Conservation (phyloP, 805 yeast species). For the Kluyveromyces aestuarii region DNA sequence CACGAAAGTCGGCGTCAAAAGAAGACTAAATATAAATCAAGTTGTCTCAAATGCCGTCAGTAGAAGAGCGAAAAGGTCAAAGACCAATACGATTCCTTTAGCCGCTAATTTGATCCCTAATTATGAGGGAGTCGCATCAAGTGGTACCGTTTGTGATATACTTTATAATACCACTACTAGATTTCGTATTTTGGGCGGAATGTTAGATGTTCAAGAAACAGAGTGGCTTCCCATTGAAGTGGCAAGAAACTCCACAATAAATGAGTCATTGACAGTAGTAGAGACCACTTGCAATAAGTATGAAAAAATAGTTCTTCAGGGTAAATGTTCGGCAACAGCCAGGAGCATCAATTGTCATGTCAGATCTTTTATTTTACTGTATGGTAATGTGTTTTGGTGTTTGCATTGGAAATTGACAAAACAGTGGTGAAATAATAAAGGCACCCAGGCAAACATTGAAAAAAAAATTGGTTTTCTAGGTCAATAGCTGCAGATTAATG, state of each 20-base stretch:
- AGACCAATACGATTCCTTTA: not conserved
- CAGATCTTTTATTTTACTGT: conserved; percentile 1
- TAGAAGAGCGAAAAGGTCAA: not conserved
- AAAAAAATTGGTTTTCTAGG: no score
- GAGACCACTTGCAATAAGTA: not conserved
- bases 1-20: not conserved
- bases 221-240: not conserved
- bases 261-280: not conserved
- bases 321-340: not conserved
- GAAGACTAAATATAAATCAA: not conserved
- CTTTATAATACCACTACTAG: not conserved
- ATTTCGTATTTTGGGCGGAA: not conserved
- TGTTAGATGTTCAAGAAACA: not conserved
- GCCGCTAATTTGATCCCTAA: not conserved
- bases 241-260: not conserved
- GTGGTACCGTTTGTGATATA: not conserved
- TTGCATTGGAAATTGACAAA: conserved; percentile 11
- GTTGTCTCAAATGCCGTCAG: not conserved
- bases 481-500: no score
- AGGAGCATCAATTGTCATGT: not conserved
- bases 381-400: conserved; percentile 13
- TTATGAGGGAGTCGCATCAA: not conserved
- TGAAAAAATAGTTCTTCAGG: not conserved
- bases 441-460: not conserved
- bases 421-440: not conserved